Conservation (phyloP, 2,329 filamentous ascomycete genomes). For the Scedosporium dehoogii region DNA sequence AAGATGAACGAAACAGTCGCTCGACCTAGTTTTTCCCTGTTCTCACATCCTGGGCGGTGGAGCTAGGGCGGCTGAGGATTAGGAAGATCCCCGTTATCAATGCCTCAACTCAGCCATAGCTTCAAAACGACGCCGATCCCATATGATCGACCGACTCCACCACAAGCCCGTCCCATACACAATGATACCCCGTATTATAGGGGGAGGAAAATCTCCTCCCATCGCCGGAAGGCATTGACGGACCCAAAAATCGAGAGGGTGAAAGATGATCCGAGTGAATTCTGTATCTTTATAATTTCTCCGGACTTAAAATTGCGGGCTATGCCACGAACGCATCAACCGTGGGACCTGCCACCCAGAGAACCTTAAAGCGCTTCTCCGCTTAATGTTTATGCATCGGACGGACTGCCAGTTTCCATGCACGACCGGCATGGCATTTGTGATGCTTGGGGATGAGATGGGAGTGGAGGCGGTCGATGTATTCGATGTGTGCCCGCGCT, state of each 20-base stretch:
- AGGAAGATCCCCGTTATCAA: conserved; percentile 2
- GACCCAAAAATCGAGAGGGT: neutral
- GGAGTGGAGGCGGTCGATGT: neutral
- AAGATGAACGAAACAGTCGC: neutral
- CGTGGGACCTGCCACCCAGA: neutral
- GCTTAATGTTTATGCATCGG: neutral
- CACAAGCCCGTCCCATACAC: neutral
- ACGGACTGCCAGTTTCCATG: neutral
- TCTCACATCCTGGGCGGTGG: neutral
- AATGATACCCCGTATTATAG: neutral
- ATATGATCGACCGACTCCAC: neutral
- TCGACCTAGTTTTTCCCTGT: neutral
- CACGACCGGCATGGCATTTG: neutral
- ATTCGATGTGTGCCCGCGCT: neutral
- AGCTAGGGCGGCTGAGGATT: conserved; percentile 1
- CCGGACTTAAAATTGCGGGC: too few species aligned
- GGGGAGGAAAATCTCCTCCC: neutral
- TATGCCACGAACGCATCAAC: neutral
- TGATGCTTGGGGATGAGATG: neutral
- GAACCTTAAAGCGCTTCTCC: neutral
- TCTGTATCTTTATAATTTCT: too few species aligned
- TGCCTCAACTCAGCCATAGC: neutral
- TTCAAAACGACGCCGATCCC: neutral
- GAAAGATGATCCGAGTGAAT: neutral
- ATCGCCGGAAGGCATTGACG: neutral